These are phyloP conservation scores for Syzygium grande DNA, from an alignment of 345 rosid species.

Conservation along the genomic window DNA sequence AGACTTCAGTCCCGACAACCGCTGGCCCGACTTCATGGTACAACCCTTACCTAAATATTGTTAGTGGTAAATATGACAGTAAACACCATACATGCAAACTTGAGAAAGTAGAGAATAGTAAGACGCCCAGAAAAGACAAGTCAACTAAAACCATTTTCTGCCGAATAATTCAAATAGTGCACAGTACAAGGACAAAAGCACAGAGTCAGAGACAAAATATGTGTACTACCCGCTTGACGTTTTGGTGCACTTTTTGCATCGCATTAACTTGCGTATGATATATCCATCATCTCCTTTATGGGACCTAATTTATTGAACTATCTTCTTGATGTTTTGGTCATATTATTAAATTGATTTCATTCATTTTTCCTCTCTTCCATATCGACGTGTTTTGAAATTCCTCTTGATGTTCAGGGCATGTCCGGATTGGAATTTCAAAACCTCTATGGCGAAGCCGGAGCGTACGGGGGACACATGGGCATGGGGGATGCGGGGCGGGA, in stretches of 20 bases:
- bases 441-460: slow-evolving; percentile 4
- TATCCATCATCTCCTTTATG: neutral
- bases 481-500: slow-evolving; percentile 60
- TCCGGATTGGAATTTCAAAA: slow-evolving; percentile 3
- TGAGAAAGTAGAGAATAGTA: neutral
- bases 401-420: slow-evolving; percentile 3
- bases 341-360: neutral
- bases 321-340: neutral
- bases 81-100: neutral
- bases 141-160: neutral
- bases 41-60: neutral
- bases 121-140: neutral
- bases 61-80: neutral
- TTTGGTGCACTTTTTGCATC: neutral
- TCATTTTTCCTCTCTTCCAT: neutral
- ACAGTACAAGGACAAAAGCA: neutral
- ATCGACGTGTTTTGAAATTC: neutral
- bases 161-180: neutral
- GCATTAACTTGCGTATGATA: neutral
- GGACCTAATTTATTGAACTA: neutral
- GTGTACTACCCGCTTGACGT: too few relatives aligned
- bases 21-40: slow-evolving; percentile 57
- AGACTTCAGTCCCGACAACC: slow-evolving; percentile 34
- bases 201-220: neutral
- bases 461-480: slow-evolving; percentile 6